phyloP scores from a whole-genome alignment of 1,284 basidiomycete genomes.

The Gomphus bonarii region DNA sequence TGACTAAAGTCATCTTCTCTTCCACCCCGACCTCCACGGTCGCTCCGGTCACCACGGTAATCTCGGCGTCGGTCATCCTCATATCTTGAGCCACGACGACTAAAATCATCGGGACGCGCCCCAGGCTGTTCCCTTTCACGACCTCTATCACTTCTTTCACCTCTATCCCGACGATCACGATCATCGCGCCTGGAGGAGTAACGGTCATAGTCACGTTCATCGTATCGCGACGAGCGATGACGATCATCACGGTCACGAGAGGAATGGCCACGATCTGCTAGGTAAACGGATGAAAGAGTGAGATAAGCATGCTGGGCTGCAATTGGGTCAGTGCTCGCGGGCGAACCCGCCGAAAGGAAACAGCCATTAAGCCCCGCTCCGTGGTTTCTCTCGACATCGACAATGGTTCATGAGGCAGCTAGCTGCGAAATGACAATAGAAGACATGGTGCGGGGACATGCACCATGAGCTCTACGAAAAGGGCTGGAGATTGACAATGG shows the following conservation, averaged over 20 bases:
- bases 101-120: constrained; percentile 28
- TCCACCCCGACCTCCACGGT: constrained; percentile 20
- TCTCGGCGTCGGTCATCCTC: constrained; percentile 20
- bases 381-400: constrained; percentile 9
- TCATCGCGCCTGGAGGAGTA: constrained; percentile 15
- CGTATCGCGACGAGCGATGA: constrained; percentile 15
- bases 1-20: constrained; percentile 8
- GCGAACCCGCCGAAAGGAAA: constrained; percentile 11
- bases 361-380: constrained; percentile 6
- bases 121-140: constrained; percentile 18
- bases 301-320: constrained; percentile 12
- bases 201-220: constrained; percentile 15
- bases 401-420: constrained; percentile 13
- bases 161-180: constrained; percentile 18
- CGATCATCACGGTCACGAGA: constrained; percentile 14
- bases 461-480: constrained; percentile 16
- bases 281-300: constrained; percentile 9
- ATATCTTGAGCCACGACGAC: constrained; percentile 19
- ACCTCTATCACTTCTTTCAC: constrained; percentile 15
- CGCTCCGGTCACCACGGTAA: neutral
- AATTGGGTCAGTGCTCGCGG: constrained; percentile 12
- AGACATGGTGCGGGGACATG: constrained; percentile 13
- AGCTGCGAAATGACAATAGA: constrained; percentile 15
- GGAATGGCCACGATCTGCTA: constrained; percentile 15
- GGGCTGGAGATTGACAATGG: constrained; percentile 1